Base-by-base conservation (phyloP, 768 basidiomycete species). In the Peribolospora baueri region DNA sequence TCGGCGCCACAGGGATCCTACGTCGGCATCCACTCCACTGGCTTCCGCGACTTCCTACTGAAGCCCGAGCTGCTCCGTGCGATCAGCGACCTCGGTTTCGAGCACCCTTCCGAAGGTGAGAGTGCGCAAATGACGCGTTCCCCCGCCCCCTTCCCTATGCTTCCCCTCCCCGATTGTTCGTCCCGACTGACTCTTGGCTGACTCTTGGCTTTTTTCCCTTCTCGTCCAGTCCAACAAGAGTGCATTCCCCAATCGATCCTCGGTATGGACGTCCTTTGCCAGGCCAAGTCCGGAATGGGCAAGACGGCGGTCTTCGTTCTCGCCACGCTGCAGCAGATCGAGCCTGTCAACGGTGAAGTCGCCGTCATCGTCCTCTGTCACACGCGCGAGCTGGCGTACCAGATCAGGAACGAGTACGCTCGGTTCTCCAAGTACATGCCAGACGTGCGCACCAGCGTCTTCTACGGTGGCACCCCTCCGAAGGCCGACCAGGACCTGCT, bases 371-470 rank as follows among this genome's bases (percentile, higher is more conserved):
- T 98, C 63, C 78, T 98, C 57, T 98, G 93, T 71, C 93, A 98
- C 73, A 98, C 93, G 39, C 85, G 93, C 63, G 93, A 98, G 74
- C 76, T 98, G 57, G 93, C 93, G 52, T 98, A 87, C 74, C 93
- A 98, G 73, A 98, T 98, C 71, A 88, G 91, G 76, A 98, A 98
- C 72, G 93, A 98, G 72, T 98, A 97, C 73, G 79, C 82, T 54
- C 87, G 93, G 53, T 98, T 98, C 70, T 84, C 85, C 63, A 97
- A 97, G 76, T 98, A 95, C 73, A 97, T 97, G 91, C 90, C 93
- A 42, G 85, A 90, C 62, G 87, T 97, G 63, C 84, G 90, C 60
- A 88, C 95, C 65, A 79, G 79, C 70, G 95, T 93, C 56, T 95
- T 97, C 73, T 98, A 87, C 68, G 93, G 93, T 59, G 93, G 93